phyloP scores from a whole-genome alignment of 176 grass and related monocot genomes.

The Pontederia crassipes region DNA sequence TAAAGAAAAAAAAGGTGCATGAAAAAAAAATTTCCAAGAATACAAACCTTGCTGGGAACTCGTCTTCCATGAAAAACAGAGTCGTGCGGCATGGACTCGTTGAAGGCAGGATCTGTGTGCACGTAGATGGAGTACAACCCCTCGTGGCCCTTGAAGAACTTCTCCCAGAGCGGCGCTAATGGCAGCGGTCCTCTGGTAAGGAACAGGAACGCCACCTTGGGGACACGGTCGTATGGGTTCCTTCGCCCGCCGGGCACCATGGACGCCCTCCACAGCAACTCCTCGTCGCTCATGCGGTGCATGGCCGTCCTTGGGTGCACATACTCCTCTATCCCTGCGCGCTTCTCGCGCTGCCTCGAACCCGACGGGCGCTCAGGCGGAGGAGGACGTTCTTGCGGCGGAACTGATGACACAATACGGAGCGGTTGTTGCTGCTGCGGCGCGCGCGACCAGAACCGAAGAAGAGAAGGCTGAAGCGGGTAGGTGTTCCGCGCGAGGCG shows the following conservation, averaged over 20 bases:
- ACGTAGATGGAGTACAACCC: constrained; percentile 60
- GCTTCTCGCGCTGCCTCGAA: not conserved
- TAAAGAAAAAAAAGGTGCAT: not conserved
- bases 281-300: constrained; percentile 8
- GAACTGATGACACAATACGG: not conserved
- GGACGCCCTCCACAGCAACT: constrained; percentile 21
- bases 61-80: constrained; percentile 27
- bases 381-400: not conserved
- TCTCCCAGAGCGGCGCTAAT: constrained; percentile 61
- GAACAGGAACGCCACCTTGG: constrained; percentile 77
- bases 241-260: not conserved
- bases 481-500: too few relatives aligned
- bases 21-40: not conserved
- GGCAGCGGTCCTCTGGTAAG: constrained; percentile 38
- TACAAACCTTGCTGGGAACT: constrained; percentile 21
- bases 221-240: not conserved
- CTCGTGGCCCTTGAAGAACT: constrained; percentile 55
- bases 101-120: constrained; percentile 39
- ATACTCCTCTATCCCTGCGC: not conserved
- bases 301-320: not conserved
- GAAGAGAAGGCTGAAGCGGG: not conserved
- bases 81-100: constrained; percentile 14
- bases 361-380: not conserved
- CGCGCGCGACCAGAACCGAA: not conserved
- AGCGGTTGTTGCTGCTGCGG: not conserved